Percentiles rank a stretch among this genome's conserved stretches.
Evolutionary conservation across 768 basidiomycete genomes (phyloP).

Genomic region (Psilocybe cubensis): DNA sequence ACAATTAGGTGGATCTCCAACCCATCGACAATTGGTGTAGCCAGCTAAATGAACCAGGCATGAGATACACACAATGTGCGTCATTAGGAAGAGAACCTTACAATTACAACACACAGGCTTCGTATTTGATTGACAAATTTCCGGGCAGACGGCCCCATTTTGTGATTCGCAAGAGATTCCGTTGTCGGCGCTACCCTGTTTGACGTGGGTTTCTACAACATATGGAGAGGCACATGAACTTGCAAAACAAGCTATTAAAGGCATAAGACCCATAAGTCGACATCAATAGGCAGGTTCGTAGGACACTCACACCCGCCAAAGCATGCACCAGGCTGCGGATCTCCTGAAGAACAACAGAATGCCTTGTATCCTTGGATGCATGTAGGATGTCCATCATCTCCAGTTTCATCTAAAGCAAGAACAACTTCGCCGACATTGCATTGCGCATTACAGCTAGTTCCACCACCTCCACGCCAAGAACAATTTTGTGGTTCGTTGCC

Average conservation of each 20-base stretch:
- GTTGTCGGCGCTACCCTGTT: slow-evolving; percentile 12
- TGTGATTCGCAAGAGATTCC: slow-evolving; percentile 4
- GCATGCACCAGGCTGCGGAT: slow-evolving; percentile 11
- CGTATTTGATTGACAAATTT: slow-evolving; percentile 9
- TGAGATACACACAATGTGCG: neutral
- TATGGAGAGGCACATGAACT: slow-evolving; percentile 7
- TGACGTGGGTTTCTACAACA: slow-evolving; percentile 8
- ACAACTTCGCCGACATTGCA: slow-evolving; percentile 24
- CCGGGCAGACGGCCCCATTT: slow-evolving; percentile 4
- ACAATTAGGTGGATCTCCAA: slow-evolving; percentile 20
- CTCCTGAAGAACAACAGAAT: slow-evolving; percentile 22
- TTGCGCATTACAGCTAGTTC: slow-evolving; percentile 22
- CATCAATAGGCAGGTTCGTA: too few relatives aligned
- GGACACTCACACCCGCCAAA: slow-evolving; percentile 10
- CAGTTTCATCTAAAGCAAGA: slow-evolving; percentile 21
- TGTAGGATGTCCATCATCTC: slow-evolving; percentile 20
- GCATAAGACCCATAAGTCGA: neutral
- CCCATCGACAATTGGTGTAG: slow-evolving; percentile 15
- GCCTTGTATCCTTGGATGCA: slow-evolving; percentile 25
- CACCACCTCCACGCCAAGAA: slow-evolving; percentile 23
- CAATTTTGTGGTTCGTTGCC: slow-evolving; percentile 23
- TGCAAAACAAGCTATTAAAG: neutral
- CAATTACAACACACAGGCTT: slow-evolving; percentile 10
- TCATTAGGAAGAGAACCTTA: neutral
- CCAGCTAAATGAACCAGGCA: neutral